Evolutionary conservation across 2,329 filamentous ascomycete species (phyloP).

Genomic region (Coleophoma crateriformis): DNA sequence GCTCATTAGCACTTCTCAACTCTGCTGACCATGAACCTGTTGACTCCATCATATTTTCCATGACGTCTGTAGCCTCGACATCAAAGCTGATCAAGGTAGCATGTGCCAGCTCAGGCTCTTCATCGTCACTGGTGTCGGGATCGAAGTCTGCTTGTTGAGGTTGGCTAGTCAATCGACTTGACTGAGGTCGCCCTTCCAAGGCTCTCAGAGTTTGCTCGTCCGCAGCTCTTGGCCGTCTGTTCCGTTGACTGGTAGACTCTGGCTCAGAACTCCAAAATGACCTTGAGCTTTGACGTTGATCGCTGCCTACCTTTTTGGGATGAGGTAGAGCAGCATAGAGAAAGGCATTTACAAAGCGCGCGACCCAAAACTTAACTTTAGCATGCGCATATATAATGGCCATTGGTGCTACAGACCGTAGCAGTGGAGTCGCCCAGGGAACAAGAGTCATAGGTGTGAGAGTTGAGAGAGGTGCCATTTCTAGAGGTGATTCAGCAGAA

Average conservation of each 20-base stretch:
- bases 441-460: constrained; percentile 8
- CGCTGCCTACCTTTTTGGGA: constrained; percentile 17
- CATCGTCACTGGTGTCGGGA: constrained; percentile 20
- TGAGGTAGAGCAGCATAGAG: constrained; percentile 24
- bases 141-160: constrained; percentile 8
- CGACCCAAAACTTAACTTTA: constrained; percentile 16
- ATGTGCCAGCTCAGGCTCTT: constrained; percentile 23
- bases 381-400: constrained; percentile 16
- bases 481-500: constrained; percentile 18
- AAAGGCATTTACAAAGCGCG: constrained; percentile 18
- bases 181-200: constrained; percentile 21
- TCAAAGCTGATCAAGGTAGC: constrained; percentile 28
- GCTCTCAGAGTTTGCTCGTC: constrained; percentile 23
- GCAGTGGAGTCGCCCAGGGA: constrained; percentile 10
- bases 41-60: constrained; percentile 12
- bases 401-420: constrained; percentile 17
- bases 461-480: constrained; percentile 7
- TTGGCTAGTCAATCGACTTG: constrained; percentile 10
- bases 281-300: not conserved
- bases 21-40: constrained; percentile 25
- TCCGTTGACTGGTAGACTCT: constrained; percentile 10
- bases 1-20: constrained; percentile 25
- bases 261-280: constrained; percentile 13
- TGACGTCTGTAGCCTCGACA: constrained; percentile 23
- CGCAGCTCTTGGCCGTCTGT: constrained; percentile 7